Evolutionary conservation across 139 green algal genomes (phyloP).

Genomic region (Haematococcus lacustris): DNA sequence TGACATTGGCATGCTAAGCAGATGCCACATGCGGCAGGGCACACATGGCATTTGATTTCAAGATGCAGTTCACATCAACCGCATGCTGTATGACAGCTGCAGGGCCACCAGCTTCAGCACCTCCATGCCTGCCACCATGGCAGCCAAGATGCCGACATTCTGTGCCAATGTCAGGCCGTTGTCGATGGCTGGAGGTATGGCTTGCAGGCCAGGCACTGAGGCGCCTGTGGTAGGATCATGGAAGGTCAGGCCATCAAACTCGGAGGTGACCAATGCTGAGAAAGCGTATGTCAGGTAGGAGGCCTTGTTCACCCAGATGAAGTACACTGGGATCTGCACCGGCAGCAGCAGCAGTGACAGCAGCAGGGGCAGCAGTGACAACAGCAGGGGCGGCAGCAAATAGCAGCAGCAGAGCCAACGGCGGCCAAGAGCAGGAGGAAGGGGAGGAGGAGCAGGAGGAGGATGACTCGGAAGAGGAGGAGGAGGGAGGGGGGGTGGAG

Average conservation of each 20-base stretch:
- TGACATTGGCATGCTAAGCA: too few relatives aligned
- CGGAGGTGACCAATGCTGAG: slow-evolving; percentile 19
- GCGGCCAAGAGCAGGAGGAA: too few relatives aligned
- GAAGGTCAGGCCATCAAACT: slow-evolving; percentile 19
- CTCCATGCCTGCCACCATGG: slow-evolving; percentile 16
- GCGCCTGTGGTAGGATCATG: neutral
- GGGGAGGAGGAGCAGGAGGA: too few relatives aligned
- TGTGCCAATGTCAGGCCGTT: slow-evolving; percentile 6
- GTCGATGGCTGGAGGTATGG: neutral
- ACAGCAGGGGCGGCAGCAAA: too few relatives aligned
- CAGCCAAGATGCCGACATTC: slow-evolving; percentile 20
- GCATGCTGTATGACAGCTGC: neutral
- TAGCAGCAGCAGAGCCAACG: too few relatives aligned
- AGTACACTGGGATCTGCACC: slow-evolving; percentile 36
- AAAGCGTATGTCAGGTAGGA: slow-evolving; percentile 53
- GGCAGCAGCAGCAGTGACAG: neutral
- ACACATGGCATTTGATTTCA: too few relatives aligned
- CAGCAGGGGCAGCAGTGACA: neutral
- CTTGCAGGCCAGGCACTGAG: neutral
- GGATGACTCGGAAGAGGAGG: too few relatives aligned
- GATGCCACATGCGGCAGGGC: too few relatives aligned
- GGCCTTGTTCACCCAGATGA: slow-evolving; percentile 41
- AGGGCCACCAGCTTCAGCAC: slow-evolving; percentile 11
- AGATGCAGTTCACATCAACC: slow-evolving; percentile 17
- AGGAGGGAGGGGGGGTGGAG: too few relatives aligned